Base-by-base conservation (phyloP, 768 basidiomycete species). In the Nidularia pulvinata region DNA sequence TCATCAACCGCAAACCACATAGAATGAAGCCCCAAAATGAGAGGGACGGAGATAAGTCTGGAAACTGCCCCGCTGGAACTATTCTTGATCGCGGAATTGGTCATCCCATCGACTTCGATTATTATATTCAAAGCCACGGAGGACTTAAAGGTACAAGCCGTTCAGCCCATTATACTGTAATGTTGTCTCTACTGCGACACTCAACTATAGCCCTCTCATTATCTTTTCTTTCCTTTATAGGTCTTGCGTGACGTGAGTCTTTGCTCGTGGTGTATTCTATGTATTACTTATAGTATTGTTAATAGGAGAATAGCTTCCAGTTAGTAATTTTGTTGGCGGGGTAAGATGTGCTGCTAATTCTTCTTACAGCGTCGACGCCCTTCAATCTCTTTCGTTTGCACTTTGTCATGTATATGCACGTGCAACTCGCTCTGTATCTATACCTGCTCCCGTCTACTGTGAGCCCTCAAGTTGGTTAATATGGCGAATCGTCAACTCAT, bases 401-500 rank as follows among this genome's bases (percentile, higher is more conserved):
- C 53, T 77, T 4, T 77, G 74, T 48, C 75, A 77, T 56, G 73
- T 77, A 14, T 76, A 91, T 58, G 88, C 90, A 1, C 80, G 90
- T 2, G 83, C 89, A 7, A 91, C 89, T 3, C 84, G 90, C 19
- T 88, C 89, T 0, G 90, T 91, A 1, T 91, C 90, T 0, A 91
- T 91, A 48, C 90, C 90, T 0, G 90, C 89, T 0, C 90, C 90
- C 0, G 89, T 91, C 0, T 91, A 91, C 59, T 91, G 89, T 91
- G 59, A 65, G 86, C 49, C 39, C 16, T 11, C 11, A 11, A 11
- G 43, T 9, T 43, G 3, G 14, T 30, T 19, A 13, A 19, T 39
- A 22, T 10, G 32, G 4, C 25, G 22, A 25, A 14, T 5, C 6
- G 25, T 45, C 25, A 16, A 22, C 10, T 22, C 1, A 25, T 32